These are phyloP conservation scores for Phoenix roebelenii DNA, from an alignment of 176 grass and related monocot genomes.

Conservation along the genomic window DNA sequence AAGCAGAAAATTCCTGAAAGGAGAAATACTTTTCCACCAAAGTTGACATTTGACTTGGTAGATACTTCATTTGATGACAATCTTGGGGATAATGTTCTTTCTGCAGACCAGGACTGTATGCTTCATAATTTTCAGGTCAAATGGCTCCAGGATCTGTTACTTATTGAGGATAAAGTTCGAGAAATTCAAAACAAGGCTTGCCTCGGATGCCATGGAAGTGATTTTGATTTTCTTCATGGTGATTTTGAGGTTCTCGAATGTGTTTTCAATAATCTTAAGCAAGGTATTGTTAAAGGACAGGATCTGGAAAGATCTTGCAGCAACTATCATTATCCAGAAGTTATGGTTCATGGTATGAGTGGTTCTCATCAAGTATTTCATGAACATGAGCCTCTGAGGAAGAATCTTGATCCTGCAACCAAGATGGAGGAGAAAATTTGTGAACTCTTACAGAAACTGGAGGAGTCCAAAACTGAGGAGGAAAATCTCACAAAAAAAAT, in stretches of 20 bases:
- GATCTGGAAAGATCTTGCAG: conserved; percentile 8
- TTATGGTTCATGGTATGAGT: conserved; percentile 22
- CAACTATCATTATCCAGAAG: conserved; percentile 3
- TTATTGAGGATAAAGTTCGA: conserved; percentile 79
- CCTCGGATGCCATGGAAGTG: conserved; percentile 55
- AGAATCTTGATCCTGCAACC: conserved; percentile 35
- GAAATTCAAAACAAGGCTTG: conserved; percentile 82
- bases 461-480: conserved; percentile 90
- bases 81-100: conserved; percentile 28
- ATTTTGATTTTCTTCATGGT: conserved; percentile 73
- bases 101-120: conserved; percentile 11
- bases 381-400: conserved; percentile 31
- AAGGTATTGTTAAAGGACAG: conserved; percentile 32
- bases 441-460: conserved; percentile 78
- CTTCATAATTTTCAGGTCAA: conserved; percentile 35
- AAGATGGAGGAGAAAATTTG: conserved; percentile 89
- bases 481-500: conserved; percentile 83
- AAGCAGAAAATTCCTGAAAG: conserved; percentile 22
- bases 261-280: conserved; percentile 66
- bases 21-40: conserved; percentile 18
- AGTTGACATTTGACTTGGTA: neutral
- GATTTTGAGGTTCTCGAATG: conserved; percentile 64
- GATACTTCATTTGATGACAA: conserved; percentile 22
- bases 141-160: conserved; percentile 63
- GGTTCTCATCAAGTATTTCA: conserved; percentile 20